These are phyloP conservation scores for Candida cerambycidarum DNA, from an alignment of 805 yeast species.

Conservation along the genomic window DNA sequence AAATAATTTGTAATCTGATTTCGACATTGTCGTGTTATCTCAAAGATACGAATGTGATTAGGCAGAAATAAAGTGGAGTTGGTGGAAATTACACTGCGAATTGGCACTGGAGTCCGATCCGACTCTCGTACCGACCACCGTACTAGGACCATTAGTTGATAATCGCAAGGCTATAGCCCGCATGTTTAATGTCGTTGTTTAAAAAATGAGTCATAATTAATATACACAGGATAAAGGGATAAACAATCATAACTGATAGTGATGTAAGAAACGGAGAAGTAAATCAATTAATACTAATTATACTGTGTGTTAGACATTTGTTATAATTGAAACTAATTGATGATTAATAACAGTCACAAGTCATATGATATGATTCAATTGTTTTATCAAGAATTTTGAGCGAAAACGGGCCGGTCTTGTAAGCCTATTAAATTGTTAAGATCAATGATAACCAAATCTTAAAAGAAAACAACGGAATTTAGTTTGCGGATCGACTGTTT, in stretches of 20 bases:
- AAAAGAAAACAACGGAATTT: no score
- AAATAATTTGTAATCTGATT: not conserved
- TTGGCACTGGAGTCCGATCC: no score
- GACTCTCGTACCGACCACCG: no score
- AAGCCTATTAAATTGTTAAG: not conserved
- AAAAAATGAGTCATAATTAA: not conserved
- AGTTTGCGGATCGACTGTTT: no score
- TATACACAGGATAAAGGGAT: not conserved
- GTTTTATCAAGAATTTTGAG: not conserved
- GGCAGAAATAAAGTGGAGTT: not conserved
- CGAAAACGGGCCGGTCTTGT: not conserved
- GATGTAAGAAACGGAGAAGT: not conserved
- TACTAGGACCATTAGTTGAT: no score
- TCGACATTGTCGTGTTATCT: not conserved
- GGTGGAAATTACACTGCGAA: not conserved
- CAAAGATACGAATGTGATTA: slow-evolving; percentile 1
- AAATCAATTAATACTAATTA: not conserved
- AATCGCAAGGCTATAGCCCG: not conserved
- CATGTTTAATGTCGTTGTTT: not conserved
- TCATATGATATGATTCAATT: not conserved
- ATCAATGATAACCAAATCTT: not conserved
- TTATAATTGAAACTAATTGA: not conserved
- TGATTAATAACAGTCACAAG: slow-evolving; percentile 2
- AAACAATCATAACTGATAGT: not conserved
- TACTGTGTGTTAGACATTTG: no score